A percentile compares a stretch with the other conserved stretches of the same genome.
Conservation (phyloP, 2,329 filamentous ascomycete genomes). For the Nemania sp. region DNA sequence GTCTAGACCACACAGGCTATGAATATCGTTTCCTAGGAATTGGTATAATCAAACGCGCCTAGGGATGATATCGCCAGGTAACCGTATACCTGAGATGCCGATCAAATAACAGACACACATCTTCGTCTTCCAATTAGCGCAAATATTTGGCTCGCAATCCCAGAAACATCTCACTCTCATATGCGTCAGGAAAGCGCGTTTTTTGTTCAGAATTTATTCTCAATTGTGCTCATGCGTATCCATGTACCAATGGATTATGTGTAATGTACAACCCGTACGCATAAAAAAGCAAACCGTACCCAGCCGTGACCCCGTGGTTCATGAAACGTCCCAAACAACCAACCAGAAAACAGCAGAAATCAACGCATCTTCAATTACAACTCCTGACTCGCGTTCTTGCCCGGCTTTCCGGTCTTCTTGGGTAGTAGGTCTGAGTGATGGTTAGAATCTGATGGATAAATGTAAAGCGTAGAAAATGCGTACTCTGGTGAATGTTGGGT, state of each 20-base stretch:
- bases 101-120: too few species aligned
- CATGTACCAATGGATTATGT: slow-evolving; percentile 74
- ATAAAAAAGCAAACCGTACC: slow-evolving; percentile 75
- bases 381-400: slow-evolving; percentile 94
- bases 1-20: too few species aligned
- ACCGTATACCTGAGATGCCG: too few species aligned
- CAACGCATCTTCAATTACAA: slow-evolving; percentile 72
- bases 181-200: not conserved
- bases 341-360: slow-evolving; percentile 72
- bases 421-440: slow-evolving; percentile 84
- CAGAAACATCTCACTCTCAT: not conserved
- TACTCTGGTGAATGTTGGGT: slow-evolving; percentile 97
- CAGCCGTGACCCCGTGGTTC: slow-evolving; percentile 84
- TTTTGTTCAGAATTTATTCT: slow-evolving; percentile 55
- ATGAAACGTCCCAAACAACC: slow-evolving; percentile 77
- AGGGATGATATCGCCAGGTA: too few species aligned
- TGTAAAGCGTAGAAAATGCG: slow-evolving; percentile 56
- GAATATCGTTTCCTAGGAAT: too few species aligned
- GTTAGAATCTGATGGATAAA: slow-evolving; percentile 18
- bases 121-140: too few species aligned
- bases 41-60: too few species aligned
- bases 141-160: too few species aligned
- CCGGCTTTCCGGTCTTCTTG: slow-evolving; percentile 98
- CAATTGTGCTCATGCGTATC: slow-evolving; percentile 71
- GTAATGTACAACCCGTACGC: slow-evolving; percentile 75